Conservation (phyloP, 495 filamentous ascomycete genomes). For the Thozetella sp. region DNA sequence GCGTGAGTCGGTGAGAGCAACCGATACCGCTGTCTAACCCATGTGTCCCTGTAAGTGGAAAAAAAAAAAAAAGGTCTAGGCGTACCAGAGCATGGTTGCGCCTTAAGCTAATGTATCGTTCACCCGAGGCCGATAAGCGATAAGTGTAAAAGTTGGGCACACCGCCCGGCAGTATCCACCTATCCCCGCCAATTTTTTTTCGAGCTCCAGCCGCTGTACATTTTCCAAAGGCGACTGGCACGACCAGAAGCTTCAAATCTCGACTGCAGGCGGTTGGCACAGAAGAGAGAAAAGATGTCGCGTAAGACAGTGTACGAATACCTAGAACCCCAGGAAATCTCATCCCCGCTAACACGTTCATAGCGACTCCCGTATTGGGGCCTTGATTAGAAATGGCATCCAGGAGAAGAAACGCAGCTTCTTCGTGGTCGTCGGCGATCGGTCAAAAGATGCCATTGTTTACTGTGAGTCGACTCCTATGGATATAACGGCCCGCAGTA, state of each 20-base stretch:
- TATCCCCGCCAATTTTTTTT: conserved; percentile 4
- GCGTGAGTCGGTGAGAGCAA: too few species aligned
- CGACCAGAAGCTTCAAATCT: neutral
- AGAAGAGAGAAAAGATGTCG: conserved; percentile 37
- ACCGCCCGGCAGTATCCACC: conserved; percentile 1
- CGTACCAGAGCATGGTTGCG: too few species aligned
- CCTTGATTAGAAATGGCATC: conserved; percentile 93
- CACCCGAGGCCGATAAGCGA: neutral
- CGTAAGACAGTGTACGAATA: conserved; percentile 57
- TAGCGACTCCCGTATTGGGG: conserved; percentile 92
- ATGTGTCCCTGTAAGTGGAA: too few species aligned
- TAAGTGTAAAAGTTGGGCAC: neutral
- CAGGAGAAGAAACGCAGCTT: conserved; percentile 98
- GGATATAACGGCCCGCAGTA: neutral
- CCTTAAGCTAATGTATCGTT: too few species aligned
- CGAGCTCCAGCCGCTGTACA: neutral
- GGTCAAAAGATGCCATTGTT: conserved; percentile 95
- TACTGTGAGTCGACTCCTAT: conserved; percentile 43
- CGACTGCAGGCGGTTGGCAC: neutral
- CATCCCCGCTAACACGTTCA: conserved; percentile 3
- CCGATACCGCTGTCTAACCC: too few species aligned
- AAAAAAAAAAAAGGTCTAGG: too few species aligned
- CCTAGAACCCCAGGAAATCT: neutral
- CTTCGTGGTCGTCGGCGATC: conserved; percentile 95
- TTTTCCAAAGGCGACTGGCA: neutral